Evolutionary conservation across 164 flowering plant genomes (phyloP).

Genomic region (Tetrastigma voinierianum): DNA sequence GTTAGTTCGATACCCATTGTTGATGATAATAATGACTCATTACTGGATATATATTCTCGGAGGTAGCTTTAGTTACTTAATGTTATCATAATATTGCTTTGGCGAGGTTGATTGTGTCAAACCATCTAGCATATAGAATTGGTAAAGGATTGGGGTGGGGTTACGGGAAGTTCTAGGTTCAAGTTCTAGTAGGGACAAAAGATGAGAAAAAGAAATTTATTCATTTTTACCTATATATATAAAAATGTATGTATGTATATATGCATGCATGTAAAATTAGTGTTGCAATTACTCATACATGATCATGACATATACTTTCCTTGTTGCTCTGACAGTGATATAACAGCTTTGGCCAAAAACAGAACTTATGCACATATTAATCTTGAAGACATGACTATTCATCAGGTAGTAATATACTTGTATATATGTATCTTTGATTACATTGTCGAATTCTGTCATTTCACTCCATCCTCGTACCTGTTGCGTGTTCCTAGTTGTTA

Average conservation of each 20-base stretch:
- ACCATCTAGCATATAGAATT: neutral
- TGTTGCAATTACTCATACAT: neutral
- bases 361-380: slow-evolving; percentile 54
- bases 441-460: neutral
- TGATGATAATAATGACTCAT: slow-evolving; percentile 79
- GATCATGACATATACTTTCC: slow-evolving; percentile 1
- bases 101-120: neutral
- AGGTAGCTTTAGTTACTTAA: neutral
- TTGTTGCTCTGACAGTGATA: slow-evolving; percentile 46
- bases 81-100: neutral
- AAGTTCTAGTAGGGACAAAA: too few relatives aligned
- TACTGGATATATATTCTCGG: slow-evolving; percentile 71
- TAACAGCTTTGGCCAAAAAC: slow-evolving; percentile 67
- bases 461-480: neutral
- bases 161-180: too few relatives aligned
- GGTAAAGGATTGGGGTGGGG: too few relatives aligned
- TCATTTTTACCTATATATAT: too few relatives aligned
- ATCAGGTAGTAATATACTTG: slow-evolving; percentile 41
- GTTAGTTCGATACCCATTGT: slow-evolving; percentile 94
- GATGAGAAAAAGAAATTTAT: too few relatives aligned
- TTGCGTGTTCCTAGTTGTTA: too few relatives aligned
- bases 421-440: neutral
- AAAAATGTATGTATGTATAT: too few relatives aligned
- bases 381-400: slow-evolving; percentile 59
- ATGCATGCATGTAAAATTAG: neutral